Percentiles rank a stretch among this genome's conserved stretches.
These are phyloP conservation scores for Hymenoscyphus salicellus DNA, from an alignment of 2,329 filamentous ascomycete genomes.

Conservation along the genomic window DNA sequence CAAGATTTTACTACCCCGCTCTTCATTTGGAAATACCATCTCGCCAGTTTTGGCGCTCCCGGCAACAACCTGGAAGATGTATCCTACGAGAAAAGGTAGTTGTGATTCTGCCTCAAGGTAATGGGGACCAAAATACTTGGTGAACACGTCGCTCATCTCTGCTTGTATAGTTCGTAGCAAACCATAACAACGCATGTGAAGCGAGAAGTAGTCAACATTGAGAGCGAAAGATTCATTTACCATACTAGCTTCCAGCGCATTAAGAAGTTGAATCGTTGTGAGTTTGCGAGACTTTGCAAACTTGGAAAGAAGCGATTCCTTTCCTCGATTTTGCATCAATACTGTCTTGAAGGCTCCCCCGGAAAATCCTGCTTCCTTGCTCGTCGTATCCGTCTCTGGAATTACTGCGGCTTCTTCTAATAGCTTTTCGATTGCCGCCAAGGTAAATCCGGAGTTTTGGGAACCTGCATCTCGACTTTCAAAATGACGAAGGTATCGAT, in stretches of 20 bases:
- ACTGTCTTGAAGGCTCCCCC: background rate
- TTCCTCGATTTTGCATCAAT: background rate
- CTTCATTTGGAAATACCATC: background rate
- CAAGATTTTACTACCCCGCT: background rate
- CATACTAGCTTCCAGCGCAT: background rate
- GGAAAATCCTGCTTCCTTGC: background rate
- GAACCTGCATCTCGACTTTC: background rate
- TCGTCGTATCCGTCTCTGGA: background rate
- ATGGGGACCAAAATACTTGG: background rate
- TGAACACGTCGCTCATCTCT: background rate
- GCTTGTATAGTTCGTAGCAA: background rate
- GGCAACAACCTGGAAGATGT: background rate
- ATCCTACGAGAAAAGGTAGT: background rate
- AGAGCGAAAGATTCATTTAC: background rate
- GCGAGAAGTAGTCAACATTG: conserved; percentile 10
- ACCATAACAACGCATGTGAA: conserved; percentile 9
- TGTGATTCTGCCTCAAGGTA: background rate
- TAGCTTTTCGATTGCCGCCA: background rate
- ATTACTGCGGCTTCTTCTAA: background rate
- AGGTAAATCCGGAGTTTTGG: background rate
- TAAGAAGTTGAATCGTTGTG: conserved; percentile 6
- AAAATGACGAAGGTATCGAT: background rate
- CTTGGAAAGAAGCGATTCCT: background rate
- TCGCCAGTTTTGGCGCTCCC: background rate
- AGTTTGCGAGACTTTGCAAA: background rate